These are phyloP conservation scores for Hyaloperonospora brassicae DNA, from an alignment of 352 stramenopile genomes.

Conservation along the genomic window DNA sequence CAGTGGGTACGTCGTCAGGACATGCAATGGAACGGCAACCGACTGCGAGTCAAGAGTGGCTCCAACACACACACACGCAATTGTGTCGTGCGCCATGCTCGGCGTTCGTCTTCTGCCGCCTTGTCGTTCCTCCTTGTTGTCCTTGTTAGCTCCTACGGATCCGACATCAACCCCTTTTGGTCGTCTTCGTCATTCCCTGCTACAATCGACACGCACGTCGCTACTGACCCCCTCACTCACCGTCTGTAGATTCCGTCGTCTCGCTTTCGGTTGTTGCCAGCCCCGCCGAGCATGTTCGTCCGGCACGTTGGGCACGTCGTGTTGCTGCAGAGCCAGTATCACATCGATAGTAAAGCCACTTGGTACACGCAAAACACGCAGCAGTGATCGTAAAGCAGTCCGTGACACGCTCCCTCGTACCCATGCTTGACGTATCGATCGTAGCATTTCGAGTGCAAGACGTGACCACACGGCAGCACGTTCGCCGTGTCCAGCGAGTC, in stretches of 20 bases:
- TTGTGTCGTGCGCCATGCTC: slow-evolving; percentile 18
- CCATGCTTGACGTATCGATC: slow-evolving; percentile 53
- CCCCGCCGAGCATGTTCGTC: slow-evolving; percentile 33
- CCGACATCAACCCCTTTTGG: too few species aligned
- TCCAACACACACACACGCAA: too few species aligned
- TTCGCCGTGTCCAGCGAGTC: slow-evolving; percentile 62
- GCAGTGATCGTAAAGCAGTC: background rate
- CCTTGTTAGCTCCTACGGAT: slow-evolving; percentile 1
- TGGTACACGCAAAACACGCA: background rate
- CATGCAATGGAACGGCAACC: too few species aligned
- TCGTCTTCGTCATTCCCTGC: too few species aligned
- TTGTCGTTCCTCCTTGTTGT: slow-evolving; percentile 14
- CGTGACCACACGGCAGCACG: slow-evolving; percentile 66
- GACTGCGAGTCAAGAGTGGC: background rate
- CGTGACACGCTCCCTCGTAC: slow-evolving; percentile 39
- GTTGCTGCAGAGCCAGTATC: slow-evolving; percentile 27
- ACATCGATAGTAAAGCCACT: slow-evolving; percentile 5
- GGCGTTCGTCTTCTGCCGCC: slow-evolving; percentile 16
- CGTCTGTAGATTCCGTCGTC: slow-evolving; percentile 8
- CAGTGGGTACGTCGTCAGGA: too few species aligned
- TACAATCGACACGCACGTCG: background rate
- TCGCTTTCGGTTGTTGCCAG: too few species aligned
- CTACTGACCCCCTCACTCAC: slow-evolving; percentile 2
- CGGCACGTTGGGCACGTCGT: slow-evolving; percentile 57
- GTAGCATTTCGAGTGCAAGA: slow-evolving; percentile 64